Evolutionary conservation across 2,329 filamentous ascomycete species (phyloP), one percentile per base, ranked within the genome.

Genomic region (Fusarium sp.): DNA sequence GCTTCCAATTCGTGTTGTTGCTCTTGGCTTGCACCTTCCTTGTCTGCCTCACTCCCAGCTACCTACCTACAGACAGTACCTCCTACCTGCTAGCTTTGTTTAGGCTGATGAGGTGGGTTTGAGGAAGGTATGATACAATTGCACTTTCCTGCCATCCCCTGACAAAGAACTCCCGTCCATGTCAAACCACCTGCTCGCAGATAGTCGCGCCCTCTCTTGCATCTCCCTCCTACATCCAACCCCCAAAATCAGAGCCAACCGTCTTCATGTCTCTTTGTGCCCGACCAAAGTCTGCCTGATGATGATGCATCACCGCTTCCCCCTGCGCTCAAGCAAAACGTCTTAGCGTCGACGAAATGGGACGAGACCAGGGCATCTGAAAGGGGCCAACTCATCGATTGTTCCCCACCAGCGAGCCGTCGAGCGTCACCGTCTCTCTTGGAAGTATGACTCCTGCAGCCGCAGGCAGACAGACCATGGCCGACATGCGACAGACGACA

Each of bases 351-450:
- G 58, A 72, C 59, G 56, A 34, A 64, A 73, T 74, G 71, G 73
- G 68, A 73, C 71, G 70, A 75, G 73, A 73, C 69, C 73, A 73
- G 73, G 73, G 69, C 70, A 64, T 64, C 63, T 63, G 60, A 73
- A 68, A 74, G 73, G 73, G 70, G 73, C 73, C 73, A 75, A 58
- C 73, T 75, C 73, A 75, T 75, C 71, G 64, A 69, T 73, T 50
- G 64, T 73, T 73, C 73, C 67, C 73, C 73, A 75, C 73, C 61
- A 59, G 53, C 65, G 56, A 74, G 68, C 73, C 62, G 54, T 62
- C 58, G 36, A 74, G 71, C 73, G 73, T 75, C 73, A 75, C 73
- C 72, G 72, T 74, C 69, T 74, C 65, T 74, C 73, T 66, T 56
- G 46, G 58, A 53, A 71, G 49, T 60, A 73, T 73, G 69, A 64